Conservation (phyloP, 2,329 filamentous ascomycete species). For the Thielaviopsis euricoi region DNA sequence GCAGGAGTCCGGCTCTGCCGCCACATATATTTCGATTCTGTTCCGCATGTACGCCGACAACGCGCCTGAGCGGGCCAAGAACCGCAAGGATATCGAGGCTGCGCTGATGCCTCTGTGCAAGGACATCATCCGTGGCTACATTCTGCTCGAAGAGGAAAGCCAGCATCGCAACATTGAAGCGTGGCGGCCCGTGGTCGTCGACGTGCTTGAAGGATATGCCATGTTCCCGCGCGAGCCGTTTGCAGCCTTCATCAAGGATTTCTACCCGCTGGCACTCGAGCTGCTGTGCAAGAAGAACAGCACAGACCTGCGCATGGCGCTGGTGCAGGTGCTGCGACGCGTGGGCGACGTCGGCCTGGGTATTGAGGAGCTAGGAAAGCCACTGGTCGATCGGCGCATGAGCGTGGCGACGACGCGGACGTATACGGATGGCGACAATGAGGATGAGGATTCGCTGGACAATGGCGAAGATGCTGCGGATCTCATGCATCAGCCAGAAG, state of each 20-base stretch:
- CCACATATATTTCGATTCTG: conserved; percentile 88
- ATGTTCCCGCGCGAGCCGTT: conserved; percentile 72
- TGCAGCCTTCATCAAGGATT: conserved; percentile 58
- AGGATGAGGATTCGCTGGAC: conserved; percentile 16
- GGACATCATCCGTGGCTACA: conserved; percentile 80
- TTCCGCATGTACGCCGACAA: conserved; percentile 96
- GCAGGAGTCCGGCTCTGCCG: conserved; percentile 83
- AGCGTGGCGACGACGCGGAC: conserved; percentile 14
- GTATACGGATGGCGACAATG: conserved; percentile 17
- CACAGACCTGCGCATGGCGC: conserved; percentile 56
- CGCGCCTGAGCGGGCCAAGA: conserved; percentile 63
- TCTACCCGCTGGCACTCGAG: conserved; percentile 76
- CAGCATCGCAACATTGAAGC: conserved; percentile 95
- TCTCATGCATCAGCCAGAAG: conserved; percentile 10
- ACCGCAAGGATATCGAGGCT: conserved; percentile 68
- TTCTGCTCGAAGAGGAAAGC: conserved; percentile 79
- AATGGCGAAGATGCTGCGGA: conserved; percentile 21
- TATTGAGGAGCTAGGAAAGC: conserved; percentile 26
- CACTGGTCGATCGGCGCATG: conserved; percentile 22
- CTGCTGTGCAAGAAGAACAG: conserved; percentile 70
- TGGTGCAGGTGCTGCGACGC: conserved; percentile 62
- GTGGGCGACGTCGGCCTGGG: conserved; percentile 64
- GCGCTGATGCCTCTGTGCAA: conserved; percentile 88
- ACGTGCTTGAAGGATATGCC: conserved; percentile 84
- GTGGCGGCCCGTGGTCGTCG: conserved; percentile 93